Evolutionary conservation across 768 basidiomycete genomes (phyloP), one percentile per base, ranked within the genome.

Genomic region (Rhodotorula sphaerocarpa): DNA sequence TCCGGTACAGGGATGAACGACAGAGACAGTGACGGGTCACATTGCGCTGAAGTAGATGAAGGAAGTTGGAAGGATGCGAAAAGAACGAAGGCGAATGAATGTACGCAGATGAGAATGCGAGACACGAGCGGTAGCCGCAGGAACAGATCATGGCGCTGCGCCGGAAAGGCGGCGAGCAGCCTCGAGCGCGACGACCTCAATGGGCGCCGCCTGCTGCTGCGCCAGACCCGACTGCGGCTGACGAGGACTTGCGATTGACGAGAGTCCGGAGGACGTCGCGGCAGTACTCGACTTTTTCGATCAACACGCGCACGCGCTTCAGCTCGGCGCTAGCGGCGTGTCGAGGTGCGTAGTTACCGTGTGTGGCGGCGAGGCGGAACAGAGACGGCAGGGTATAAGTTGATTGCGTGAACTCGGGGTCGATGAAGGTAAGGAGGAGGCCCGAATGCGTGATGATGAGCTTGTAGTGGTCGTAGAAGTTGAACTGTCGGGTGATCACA

Each of bases 381-480:
- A 73, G 65, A 15, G 44, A 43, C 16, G 55, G 31, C 27, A 73
- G 57, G 7, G 68, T 56, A 46, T 63, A 70, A 45, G 63, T 64
- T 28, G 59, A 48, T 33, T 69, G 66, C 18, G 57, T 53, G 66
- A 71, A 73, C 50, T 67, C 50, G 7, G 63, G 69, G 43, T 55
- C 89, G 71, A 96, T 92, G 75, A 92, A 85, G 5, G 90, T 89
- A 52, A 97, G 80, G 20, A 84, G 75, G 18, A 85, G 79, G 5
- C 88, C 92, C 31, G 84, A 79, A 2, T 84, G 83, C 23, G 90
- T 89, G 54, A 99, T 79, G 61, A 99, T 84, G 63, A 97, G 78
- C 75, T 99, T 97, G 45, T 88, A 86, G 78, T 99, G 95, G 77
- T 97, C 95, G 75, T 88, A 89, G 75, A 96, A 97, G 79, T 97